Conservation (phyloP, 2,329 filamentous ascomycete species). For the Metarhizium rileyi region DNA sequence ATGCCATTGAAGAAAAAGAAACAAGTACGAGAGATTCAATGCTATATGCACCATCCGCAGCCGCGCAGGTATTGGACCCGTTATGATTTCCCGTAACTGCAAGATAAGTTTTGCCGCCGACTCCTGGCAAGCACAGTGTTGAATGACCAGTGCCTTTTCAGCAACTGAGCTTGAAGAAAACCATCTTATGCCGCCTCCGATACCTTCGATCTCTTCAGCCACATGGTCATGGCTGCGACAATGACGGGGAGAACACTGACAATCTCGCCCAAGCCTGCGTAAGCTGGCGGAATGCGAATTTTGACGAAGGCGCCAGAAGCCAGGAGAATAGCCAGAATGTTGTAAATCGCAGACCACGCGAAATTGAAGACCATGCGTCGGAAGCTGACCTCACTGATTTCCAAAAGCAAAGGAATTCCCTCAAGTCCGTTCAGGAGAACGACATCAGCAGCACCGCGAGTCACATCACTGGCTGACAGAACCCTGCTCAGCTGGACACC, state of each 20-base stretch:
- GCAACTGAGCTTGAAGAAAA: neutral
- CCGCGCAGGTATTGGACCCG: neutral
- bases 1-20: neutral
- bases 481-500: conserved; percentile 47
- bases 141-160: conserved; percentile 1
- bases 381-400: conserved; percentile 28
- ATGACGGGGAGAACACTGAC: conserved; percentile 57
- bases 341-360: conserved; percentile 52
- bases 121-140: neutral
- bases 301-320: conserved; percentile 48
- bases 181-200: neutral
- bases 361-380: conserved; percentile 51
- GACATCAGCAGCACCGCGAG: conserved; percentile 45
- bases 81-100: neutral
- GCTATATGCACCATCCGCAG: neutral
- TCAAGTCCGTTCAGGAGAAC: conserved; percentile 43
- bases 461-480: conserved; percentile 37
- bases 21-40: neutral
- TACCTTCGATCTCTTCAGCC: conserved; percentile 12
- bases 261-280: conserved; percentile 54
- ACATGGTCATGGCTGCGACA: conserved; percentile 19
- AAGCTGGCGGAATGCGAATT: conserved; percentile 36
- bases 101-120: neutral
- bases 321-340: conserved; percentile 49
- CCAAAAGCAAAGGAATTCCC: conserved; percentile 41